Evolutionary conservation across 148 eudicot species (phyloP).

Genomic region (Cornus kousa): DNA sequence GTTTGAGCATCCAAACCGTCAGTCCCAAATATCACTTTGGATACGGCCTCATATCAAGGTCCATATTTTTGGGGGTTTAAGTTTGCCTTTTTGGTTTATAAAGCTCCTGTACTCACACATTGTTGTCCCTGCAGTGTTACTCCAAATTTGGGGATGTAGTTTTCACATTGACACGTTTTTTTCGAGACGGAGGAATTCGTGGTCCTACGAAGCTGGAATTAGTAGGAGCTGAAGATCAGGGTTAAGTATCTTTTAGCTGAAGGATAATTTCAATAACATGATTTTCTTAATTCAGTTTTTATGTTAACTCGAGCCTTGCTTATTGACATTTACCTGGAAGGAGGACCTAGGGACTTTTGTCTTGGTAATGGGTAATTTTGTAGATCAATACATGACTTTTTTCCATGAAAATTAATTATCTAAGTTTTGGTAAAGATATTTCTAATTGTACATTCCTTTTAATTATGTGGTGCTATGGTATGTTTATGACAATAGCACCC

Average conservation of each 20-base stretch:
- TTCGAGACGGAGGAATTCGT: constrained; percentile 59
- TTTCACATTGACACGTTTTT: constrained; percentile 86
- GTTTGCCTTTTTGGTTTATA: background rate
- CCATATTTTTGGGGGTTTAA: constrained; percentile 14
- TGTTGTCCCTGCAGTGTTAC: constrained; percentile 61
- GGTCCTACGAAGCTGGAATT: constrained; percentile 52
- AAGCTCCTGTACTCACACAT: background rate
- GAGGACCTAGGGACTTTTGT: background rate
- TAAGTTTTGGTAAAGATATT: background rate
- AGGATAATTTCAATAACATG: background rate
- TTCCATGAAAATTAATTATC: background rate
- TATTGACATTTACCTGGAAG: background rate
- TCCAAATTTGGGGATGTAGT: constrained; percentile 90
- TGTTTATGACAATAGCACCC: background rate
- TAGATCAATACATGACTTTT: background rate
- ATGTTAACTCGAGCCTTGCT: background rate
- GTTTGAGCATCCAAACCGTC: constrained; percentile 72
- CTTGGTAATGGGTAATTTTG: background rate
- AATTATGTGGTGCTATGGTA: background rate
- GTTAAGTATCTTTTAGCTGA: constrained; percentile 30
- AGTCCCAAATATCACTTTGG: constrained; percentile 85
- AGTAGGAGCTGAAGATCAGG: constrained; percentile 27
- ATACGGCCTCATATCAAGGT: constrained; percentile 97
- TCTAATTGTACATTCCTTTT: background rate
- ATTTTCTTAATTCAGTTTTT: background rate